phyloP scores from a whole-genome alignment of 164 flowering plant genomes.

The Amborella trichopoda region DNA sequence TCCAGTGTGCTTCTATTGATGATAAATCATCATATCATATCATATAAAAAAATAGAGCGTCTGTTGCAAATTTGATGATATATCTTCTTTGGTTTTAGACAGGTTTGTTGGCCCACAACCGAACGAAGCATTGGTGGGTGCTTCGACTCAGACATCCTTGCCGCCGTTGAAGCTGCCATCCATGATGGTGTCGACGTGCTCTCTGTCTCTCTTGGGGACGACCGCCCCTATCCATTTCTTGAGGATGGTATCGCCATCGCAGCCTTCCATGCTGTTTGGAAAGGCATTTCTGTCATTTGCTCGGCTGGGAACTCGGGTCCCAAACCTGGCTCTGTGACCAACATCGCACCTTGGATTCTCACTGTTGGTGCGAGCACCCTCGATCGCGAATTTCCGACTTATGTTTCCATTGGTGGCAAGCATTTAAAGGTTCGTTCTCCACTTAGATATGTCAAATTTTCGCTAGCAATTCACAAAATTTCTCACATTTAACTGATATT shows the following conservation, averaged over 20 bases:
- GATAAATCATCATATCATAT: too few species aligned
- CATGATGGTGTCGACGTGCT: slow-evolving; percentile 6
- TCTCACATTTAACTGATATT: too few species aligned
- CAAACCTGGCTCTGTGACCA: background rate
- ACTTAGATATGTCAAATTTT: too few species aligned
- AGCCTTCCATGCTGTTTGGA: background rate
- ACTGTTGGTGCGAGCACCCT: background rate
- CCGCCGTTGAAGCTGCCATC: slow-evolving; percentile 30
- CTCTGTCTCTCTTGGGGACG: slow-evolving; percentile 1
- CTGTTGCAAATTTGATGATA: too few species aligned
- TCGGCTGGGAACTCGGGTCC: background rate
- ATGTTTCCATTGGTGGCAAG: too few species aligned
- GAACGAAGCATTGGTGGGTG: slow-evolving; percentile 12
- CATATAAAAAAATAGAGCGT: too few species aligned
- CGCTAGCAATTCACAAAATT: too few species aligned
- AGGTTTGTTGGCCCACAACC: slow-evolving; percentile 28
- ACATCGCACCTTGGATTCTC: background rate
- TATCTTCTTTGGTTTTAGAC: too few species aligned
- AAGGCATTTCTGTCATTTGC: background rate
- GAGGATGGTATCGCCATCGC: background rate
- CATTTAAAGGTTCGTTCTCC: too few species aligned
- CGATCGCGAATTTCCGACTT: background rate
- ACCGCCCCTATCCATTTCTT: background rate
- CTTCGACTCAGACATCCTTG: slow-evolving; percentile 36
- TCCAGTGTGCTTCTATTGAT: too few species aligned